These are phyloP conservation scores for Phyllosticta ampelicida DNA, from an alignment of 2,329 filamentous ascomycete genomes.

Conservation along the genomic window DNA sequence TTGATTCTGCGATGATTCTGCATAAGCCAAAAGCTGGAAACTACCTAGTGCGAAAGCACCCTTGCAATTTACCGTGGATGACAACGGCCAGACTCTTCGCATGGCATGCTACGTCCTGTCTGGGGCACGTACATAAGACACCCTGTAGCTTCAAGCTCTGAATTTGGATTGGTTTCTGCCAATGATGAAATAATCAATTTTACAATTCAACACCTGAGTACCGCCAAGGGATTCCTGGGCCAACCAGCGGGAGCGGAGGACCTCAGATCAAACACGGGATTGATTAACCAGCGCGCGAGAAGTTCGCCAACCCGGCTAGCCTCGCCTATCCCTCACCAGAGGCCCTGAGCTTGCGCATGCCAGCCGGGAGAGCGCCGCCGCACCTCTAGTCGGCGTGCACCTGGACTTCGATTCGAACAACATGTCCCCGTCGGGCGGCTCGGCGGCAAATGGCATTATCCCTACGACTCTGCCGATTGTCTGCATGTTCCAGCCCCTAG, in stretches of 20 bases:
- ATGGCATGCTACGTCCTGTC: background rate
- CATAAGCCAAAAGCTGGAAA: background rate
- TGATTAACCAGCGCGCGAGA: slow-evolving; percentile 6
- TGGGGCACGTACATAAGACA: background rate
- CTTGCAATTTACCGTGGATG: background rate
- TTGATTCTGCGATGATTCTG: background rate
- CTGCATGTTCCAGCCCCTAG: background rate
- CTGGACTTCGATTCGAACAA: background rate
- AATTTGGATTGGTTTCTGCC: background rate
- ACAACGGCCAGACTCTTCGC: background rate
- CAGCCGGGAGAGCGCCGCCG: background rate
- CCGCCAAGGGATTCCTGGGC: background rate
- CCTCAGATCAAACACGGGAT: slow-evolving; percentile 1
- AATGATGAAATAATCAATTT: background rate
- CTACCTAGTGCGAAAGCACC: background rate
- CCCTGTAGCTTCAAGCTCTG: background rate
- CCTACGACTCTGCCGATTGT: background rate
- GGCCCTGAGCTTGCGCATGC: background rate
- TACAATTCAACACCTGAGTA: background rate
- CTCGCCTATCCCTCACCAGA: slow-evolving; percentile 3
- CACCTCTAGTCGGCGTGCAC: background rate
- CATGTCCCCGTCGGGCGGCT: slow-evolving; percentile 1
- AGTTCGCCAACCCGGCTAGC: slow-evolving; percentile 5
- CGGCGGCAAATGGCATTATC: background rate
- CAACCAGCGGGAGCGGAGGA: slow-evolving; percentile 2